Evolutionary conservation across 495 filamentous ascomycete genomes (phyloP).

Genomic region (Penicillium arizonense): DNA sequence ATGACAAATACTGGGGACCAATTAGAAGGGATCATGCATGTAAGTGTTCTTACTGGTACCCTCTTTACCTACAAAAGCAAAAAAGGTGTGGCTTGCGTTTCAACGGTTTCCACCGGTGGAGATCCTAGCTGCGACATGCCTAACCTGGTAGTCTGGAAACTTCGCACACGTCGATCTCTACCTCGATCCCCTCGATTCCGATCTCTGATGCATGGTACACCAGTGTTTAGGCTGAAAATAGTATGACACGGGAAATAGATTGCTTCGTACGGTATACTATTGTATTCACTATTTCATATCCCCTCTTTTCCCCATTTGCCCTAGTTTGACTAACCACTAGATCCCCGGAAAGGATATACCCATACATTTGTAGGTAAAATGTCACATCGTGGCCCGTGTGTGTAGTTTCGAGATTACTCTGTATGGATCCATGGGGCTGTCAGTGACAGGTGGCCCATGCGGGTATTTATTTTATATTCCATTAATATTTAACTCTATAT

Average conservation of each 20-base stretch:
- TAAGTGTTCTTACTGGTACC: neutral
- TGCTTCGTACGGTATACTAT: neutral
- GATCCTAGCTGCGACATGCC: constrained; percentile 17
- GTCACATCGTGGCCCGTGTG: too few species aligned
- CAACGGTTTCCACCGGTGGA: constrained; percentile 30
- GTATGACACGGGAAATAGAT: constrained; percentile 24
- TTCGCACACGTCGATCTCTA: constrained; percentile 22
- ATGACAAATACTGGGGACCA: constrained; percentile 43
- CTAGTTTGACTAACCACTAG: constrained; percentile 10
- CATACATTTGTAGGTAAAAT: too few species aligned
- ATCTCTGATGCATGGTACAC: constrained; percentile 14
- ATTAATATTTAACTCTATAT: too few species aligned
- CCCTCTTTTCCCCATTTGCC: neutral
- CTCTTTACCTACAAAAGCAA: constrained; percentile 8
- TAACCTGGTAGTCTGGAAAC: constrained; percentile 19
- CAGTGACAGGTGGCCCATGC: constrained; percentile 31
- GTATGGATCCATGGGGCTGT: neutral
- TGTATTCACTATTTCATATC: too few species aligned
- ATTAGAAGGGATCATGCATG: constrained; percentile 5
- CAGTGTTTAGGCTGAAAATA: constrained; percentile 16
- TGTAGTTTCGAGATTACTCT: neutral
- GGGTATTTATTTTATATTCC: neutral
- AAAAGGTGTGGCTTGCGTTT: constrained; percentile 28
- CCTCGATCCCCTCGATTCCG: constrained; percentile 17
- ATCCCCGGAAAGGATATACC: neutral